These are phyloP conservation scores for Mediolabrus comicus DNA, from an alignment of 108 stramenopile genomes.

Conservation along the genomic window DNA sequence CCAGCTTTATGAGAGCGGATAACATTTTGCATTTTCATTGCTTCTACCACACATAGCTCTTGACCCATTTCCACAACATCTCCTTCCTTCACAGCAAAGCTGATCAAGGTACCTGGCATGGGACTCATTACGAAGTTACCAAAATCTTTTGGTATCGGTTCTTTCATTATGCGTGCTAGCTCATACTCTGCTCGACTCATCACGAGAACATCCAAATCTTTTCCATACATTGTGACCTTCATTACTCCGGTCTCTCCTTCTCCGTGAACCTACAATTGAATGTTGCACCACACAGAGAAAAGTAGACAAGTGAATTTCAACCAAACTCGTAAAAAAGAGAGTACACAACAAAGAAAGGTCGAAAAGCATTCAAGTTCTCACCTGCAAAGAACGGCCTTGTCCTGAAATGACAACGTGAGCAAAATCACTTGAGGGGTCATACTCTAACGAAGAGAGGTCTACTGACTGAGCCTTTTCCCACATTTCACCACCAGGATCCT, in stretches of 20 bases:
- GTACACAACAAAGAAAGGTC: too few relatives aligned
- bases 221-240: slow-evolving; percentile 62
- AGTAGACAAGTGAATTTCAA: slow-evolving; percentile 2
- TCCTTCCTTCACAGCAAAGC: slow-evolving; percentile 55
- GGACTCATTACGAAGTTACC: slow-evolving; percentile 81
- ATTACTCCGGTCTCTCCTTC: slow-evolving; percentile 49
- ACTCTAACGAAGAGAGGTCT: slow-evolving; percentile 34
- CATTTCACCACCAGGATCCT: slow-evolving; percentile 9
- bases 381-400: slow-evolving; percentile 54
- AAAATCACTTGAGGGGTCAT: slow-evolving; percentile 44
- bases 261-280: slow-evolving; percentile 41
- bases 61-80: slow-evolving; percentile 91
- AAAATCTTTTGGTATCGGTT: slow-evolving; percentile 68
- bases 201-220: slow-evolving; percentile 62
- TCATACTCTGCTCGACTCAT: slow-evolving; percentile 81
- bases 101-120: slow-evolving; percentile 95
- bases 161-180: slow-evolving; percentile 75
- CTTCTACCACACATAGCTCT: slow-evolving; percentile 93
- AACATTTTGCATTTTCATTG: slow-evolving; percentile 99
- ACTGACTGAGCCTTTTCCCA: slow-evolving; percentile 16
- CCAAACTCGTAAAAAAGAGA: too few relatives aligned
- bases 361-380: slow-evolving; percentile 2
- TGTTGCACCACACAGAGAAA: slow-evolving; percentile 5
- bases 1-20: slow-evolving; percentile 81
- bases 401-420: slow-evolving; percentile 56